Conservation (phyloP, 2,329 filamentous ascomycete genomes). For the Exophiala sp. region DNA sequence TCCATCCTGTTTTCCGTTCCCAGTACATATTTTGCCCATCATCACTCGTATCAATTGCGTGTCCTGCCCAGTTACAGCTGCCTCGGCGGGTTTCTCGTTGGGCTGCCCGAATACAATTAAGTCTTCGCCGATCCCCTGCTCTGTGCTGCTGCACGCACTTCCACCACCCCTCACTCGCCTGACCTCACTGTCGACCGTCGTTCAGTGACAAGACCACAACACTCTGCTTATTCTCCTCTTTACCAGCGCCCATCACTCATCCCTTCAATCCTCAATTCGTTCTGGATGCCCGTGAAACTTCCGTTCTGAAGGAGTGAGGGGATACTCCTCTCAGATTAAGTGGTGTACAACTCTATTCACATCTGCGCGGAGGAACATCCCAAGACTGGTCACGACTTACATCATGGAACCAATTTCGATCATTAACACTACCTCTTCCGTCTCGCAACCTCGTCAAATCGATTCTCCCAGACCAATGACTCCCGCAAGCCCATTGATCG, state of each 20-base stretch:
- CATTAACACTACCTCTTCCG: slow-evolving; percentile 3
- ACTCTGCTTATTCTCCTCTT: not conserved
- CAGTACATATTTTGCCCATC: not conserved
- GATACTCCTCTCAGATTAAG: not conserved
- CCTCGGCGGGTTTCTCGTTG: slow-evolving; percentile 6
- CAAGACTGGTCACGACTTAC: not conserved
- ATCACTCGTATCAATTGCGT: slow-evolving; percentile 6
- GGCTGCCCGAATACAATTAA: slow-evolving; percentile 22
- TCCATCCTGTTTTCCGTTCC: not conserved
- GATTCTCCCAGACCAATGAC: slow-evolving; percentile 34
- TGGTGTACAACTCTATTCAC: not conserved
- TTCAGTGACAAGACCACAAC: not conserved
- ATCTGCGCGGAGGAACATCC: not conserved
- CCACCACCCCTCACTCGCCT: slow-evolving; percentile 8
- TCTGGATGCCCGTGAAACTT: not conserved
- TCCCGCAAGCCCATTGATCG: slow-evolving; percentile 35
- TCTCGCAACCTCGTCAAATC: slow-evolving; percentile 12
- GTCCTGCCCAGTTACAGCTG: not conserved
- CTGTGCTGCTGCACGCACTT: not conserved
- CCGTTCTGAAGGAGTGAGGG: slow-evolving; percentile 2
- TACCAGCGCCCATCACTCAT: not conserved
- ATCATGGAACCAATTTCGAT: slow-evolving; percentile 21
- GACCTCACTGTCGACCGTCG: slow-evolving; percentile 14
- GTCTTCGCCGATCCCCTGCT: not conserved
- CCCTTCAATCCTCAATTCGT: not conserved